Conservation (phyloP, 2,329 filamentous ascomycete genomes). For the Hypocrella siamensis region DNA sequence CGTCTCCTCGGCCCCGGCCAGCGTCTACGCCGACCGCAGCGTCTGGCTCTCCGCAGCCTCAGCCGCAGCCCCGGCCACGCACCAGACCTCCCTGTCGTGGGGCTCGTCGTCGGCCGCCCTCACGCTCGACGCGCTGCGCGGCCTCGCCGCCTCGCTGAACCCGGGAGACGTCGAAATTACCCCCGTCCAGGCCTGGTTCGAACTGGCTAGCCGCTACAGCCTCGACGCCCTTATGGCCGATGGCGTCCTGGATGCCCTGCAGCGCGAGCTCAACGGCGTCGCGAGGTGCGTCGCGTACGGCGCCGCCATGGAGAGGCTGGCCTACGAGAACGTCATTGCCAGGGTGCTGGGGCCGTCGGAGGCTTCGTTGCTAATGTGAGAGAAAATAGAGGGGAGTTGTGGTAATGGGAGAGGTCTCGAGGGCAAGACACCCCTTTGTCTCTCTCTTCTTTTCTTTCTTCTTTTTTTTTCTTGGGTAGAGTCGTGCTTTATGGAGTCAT, state of each 20-base stretch:
- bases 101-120: slow-evolving; percentile 19
- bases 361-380: slow-evolving; percentile 1
- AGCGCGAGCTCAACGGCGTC: slow-evolving; percentile 23
- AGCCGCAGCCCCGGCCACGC: background rate
- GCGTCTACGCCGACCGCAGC: slow-evolving; percentile 14
- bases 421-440: no score
- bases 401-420: no score
- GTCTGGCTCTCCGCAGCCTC: background rate
- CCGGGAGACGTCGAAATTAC: slow-evolving; percentile 25
- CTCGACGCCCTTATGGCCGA: slow-evolving; percentile 19
- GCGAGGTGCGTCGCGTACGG: slow-evolving; percentile 32
- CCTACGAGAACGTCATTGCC: slow-evolving; percentile 29
- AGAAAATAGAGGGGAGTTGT: no score
- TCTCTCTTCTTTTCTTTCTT: no score
- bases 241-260: slow-evolving; percentile 19
- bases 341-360: slow-evolving; percentile 18
- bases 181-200: slow-evolving; percentile 40
- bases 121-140: slow-evolving; percentile 25
- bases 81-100: slow-evolving; percentile 16
- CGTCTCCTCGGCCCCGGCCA: slow-evolving; percentile 21
- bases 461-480: no score
- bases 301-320: slow-evolving; percentile 27
- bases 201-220: slow-evolving; percentile 27
- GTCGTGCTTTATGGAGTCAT: no score
- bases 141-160: slow-evolving; percentile 29